Percentiles rank a stretch among this genome's conserved stretches.
Evolutionary conservation across 1,284 basidiomycete genomes (phyloP).

Genomic region (Marasmius oreades): DNA sequence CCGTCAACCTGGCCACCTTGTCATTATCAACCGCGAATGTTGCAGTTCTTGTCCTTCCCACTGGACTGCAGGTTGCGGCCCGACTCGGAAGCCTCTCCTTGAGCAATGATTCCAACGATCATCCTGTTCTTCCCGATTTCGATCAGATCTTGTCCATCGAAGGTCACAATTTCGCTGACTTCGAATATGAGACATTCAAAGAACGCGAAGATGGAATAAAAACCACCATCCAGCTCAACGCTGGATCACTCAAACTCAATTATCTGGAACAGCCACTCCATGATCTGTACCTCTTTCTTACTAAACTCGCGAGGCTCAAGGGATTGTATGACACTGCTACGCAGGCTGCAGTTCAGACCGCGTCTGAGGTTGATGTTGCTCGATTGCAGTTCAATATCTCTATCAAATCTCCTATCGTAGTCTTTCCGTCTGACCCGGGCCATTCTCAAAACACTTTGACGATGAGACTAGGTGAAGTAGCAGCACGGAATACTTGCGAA

Average conservation of each 20-base stretch:
- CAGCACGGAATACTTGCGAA: conserved; percentile 78
- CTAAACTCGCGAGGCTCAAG: conserved; percentile 89
- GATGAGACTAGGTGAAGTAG: conserved; percentile 88
- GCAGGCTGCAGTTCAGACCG: conserved; percentile 88
- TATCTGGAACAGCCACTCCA: conserved; percentile 88
- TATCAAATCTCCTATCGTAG: conserved; percentile 90
- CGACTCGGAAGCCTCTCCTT: conserved; percentile 86
- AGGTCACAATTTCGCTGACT: conserved; percentile 93
- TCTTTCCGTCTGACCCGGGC: conserved; percentile 78
- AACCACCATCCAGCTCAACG: conserved; percentile 80
- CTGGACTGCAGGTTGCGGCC: conserved; percentile 79
- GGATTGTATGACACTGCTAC: conserved; percentile 95
- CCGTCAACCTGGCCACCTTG: conserved; percentile 76
- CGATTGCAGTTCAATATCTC: conserved; percentile 91
- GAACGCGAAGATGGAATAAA: conserved; percentile 80
- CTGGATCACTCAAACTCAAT: conserved; percentile 90
- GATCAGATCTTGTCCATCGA: conserved; percentile 92
- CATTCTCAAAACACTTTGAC: conserved; percentile 69
- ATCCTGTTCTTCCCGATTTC: conserved; percentile 65
- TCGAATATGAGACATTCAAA: conserved; percentile 94
- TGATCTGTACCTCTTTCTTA: conserved; percentile 81
- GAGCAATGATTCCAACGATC: conserved; percentile 68
- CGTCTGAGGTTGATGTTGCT: conserved; percentile 71
- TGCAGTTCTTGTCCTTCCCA: conserved; percentile 71
- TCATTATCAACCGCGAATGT: conserved; percentile 92